Percentiles rank a stretch among this genome's conserved stretches.
phyloP scores from a whole-genome alignment of 2,329 filamentous ascomycete species.

The Boeremia lycopersici region DNA sequence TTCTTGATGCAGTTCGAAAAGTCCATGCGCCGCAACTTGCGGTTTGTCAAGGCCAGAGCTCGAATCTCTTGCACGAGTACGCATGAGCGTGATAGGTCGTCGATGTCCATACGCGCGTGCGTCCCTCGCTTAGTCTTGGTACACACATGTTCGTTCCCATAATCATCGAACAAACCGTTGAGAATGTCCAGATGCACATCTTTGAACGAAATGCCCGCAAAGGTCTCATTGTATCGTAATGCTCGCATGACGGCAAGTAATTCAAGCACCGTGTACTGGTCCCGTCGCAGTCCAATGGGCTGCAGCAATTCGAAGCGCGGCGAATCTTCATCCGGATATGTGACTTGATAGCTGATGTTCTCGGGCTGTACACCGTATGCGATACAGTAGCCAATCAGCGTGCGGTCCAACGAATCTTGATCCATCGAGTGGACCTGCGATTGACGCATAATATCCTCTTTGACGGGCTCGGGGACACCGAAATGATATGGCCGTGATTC shows the following conservation, averaged over 20 bases:
- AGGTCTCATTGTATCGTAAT: slow-evolving; percentile 73
- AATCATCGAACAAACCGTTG: slow-evolving; percentile 65
- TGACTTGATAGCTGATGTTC: slow-evolving; percentile 59
- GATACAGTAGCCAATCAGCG: slow-evolving; percentile 71
- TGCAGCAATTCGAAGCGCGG: slow-evolving; percentile 69
- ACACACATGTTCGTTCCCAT: slow-evolving; percentile 68
- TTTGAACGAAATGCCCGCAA: slow-evolving; percentile 70
- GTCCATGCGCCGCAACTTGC: slow-evolving; percentile 66
- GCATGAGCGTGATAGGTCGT: slow-evolving; percentile 61
- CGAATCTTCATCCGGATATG: slow-evolving; percentile 61
- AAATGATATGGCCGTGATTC: slow-evolving; percentile 67
- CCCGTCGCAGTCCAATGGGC: slow-evolving; percentile 57
- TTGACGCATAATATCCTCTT: slow-evolving; percentile 42
- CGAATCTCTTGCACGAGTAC: slow-evolving; percentile 72
- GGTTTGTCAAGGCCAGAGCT: slow-evolving; percentile 69
- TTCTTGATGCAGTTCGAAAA: slow-evolving; percentile 67
- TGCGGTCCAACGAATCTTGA: slow-evolving; percentile 67
- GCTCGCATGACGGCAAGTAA: slow-evolving; percentile 73
- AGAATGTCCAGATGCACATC: slow-evolving; percentile 68
- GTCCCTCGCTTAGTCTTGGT: slow-evolving; percentile 62
- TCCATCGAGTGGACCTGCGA: slow-evolving; percentile 61
- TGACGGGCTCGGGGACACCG: slow-evolving; percentile 60
- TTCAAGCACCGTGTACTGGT: slow-evolving; percentile 65
- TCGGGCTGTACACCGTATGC: slow-evolving; percentile 71
- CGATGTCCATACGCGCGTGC: slow-evolving; percentile 59